These are phyloP conservation scores for Colletotrichum cordylinicola DNA, from an alignment of 2,329 filamentous ascomycete species.

Conservation along the genomic window DNA sequence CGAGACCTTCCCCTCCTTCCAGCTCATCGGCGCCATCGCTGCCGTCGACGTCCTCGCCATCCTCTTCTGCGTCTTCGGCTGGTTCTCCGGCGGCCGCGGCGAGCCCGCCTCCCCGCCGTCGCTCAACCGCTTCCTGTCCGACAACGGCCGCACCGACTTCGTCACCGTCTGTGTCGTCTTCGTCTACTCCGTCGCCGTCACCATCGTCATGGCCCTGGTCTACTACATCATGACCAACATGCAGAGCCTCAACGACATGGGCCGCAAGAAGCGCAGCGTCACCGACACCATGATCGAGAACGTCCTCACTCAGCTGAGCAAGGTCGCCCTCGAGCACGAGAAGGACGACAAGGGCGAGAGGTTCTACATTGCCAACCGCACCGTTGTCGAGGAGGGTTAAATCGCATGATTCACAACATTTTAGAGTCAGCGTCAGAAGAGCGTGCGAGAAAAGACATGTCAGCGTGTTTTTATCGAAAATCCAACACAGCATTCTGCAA, in stretches of 20 bases:
- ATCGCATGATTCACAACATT: background rate
- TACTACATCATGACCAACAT: constrained; percentile 68
- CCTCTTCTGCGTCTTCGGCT: constrained; percentile 78
- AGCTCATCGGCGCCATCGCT: constrained; percentile 74
- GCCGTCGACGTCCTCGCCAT: constrained; percentile 75
- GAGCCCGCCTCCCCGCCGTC: constrained; percentile 34
- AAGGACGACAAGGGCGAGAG: constrained; percentile 44
- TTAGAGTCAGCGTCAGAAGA: background rate
- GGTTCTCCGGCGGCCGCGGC: constrained; percentile 62
- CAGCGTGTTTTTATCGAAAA: background rate
- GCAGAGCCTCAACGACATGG: constrained; percentile 64
- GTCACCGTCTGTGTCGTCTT: constrained; percentile 71
- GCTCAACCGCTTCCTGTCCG: constrained; percentile 37
- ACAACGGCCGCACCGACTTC: constrained; percentile 49
- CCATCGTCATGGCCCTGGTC: constrained; percentile 69
- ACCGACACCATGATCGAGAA: constrained; percentile 26
- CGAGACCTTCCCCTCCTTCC: constrained; percentile 77
- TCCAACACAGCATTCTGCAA: background rate
- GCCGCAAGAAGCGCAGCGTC: constrained; percentile 62
- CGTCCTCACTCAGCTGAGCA: constrained; percentile 65
- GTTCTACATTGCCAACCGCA: constrained; percentile 23
- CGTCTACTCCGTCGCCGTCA: constrained; percentile 70
- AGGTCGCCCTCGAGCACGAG: constrained; percentile 67
- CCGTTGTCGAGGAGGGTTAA: constrained; percentile 24
- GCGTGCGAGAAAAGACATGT: background rate